These are phyloP conservation scores for Botryotinia calthae DNA, from an alignment of 2,329 filamentous ascomycete species.

Conservation along the genomic window DNA sequence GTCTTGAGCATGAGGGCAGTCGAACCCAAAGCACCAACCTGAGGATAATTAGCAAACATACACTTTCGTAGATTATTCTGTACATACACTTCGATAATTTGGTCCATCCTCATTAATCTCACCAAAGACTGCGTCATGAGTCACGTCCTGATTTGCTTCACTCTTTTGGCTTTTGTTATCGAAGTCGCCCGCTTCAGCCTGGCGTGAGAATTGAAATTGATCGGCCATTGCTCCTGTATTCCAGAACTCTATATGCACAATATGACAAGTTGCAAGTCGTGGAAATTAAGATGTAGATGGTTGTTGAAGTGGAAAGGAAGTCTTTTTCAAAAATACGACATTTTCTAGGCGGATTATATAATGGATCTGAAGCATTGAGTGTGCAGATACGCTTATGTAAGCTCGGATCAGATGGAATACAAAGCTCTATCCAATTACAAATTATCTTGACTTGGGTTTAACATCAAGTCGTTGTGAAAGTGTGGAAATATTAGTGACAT, in stretches of 20 bases:
- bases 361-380: neutral
- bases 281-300: neutral
- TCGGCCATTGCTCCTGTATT: neutral
- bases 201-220: neutral
- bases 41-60: neutral
- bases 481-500: neutral
- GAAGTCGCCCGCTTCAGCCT: neutral
- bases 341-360: conserved; percentile 5
- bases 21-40: conserved; percentile 7
- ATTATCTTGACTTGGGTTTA: neutral
- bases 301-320: neutral
- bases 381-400: neutral
- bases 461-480: neutral
- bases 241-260: neutral
- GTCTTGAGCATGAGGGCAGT: conserved; percentile 41
- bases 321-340: neutral
- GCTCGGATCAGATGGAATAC: conserved; percentile 3
- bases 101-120: conserved; percentile 16
- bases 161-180: neutral
- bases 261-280: neutral
- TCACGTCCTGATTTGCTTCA: conserved; percentile 1
- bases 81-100: conserved; percentile 15
- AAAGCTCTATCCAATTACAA: neutral
- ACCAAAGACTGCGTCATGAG: conserved; percentile 12
- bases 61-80: neutral